Base-by-base conservation (phyloP, 305 asterid species). In the Vinca major region DNA sequence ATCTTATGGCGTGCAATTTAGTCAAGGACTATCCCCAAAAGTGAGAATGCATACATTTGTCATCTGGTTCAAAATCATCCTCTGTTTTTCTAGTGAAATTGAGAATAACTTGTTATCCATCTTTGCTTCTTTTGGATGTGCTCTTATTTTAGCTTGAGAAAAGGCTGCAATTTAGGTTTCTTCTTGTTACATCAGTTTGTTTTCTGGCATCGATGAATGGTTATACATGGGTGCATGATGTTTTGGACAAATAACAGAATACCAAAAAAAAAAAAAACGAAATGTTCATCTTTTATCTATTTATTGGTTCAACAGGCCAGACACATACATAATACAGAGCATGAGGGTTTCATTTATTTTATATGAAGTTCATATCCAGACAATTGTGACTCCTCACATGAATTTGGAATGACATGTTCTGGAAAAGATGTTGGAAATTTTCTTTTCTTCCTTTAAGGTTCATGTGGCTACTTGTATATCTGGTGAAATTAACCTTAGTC, bases 1-100 rank as follows among this genome's bases (percentile, higher is more conserved):
- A 94, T 86, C 89, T 94, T 68, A 86, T 94, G 98, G 89, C 99
- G 45, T 89, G 96, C 91, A 94, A 94, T 84, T 86, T 91, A 79
- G 98, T 91, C 75, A 94, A 94, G 85, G 99, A 94, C 86, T 89
- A 92, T 78, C 97, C 99, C 74, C 96, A 89, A 75, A 88, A 89
- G 98, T 94, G 84, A 94, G 96, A 79, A 79, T 17, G 50, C 56
- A 10, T 65, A 65, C 64, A 63, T 71, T 19, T 50, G 71, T 63
- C 51, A 50, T 55, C 48, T 40, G 54, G 36, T 65, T 36, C 19
- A 64, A 55, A 40, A 49, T 13, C 68, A 17, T 40, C 21, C 16
- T 21, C 11, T 62, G 54, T 33, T 58, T 55, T 12, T 62, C 61
- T 26, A 7, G 48, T 49, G 47, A 49, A 26, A n/a, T 20, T 66